Percentiles rank a stretch among this genome's conserved stretches.
These are phyloP conservation scores for Tetracentron sinense DNA, from an alignment of 164 flowering plant genomes.

Conservation along the genomic window DNA sequence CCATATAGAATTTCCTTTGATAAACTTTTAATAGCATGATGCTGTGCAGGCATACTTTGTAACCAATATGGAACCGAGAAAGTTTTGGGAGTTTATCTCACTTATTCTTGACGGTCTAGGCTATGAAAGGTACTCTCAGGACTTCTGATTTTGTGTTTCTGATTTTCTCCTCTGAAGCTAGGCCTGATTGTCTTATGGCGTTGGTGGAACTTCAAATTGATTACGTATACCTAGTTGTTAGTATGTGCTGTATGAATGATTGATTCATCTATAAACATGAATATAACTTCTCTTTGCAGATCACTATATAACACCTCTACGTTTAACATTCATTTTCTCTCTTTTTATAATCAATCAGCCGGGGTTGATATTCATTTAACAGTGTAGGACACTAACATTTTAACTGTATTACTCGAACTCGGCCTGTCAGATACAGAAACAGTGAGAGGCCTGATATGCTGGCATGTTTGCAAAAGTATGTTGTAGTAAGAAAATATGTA, in stretches of 20 bases:
- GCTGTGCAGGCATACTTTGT: constrained; percentile 78
- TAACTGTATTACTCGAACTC: background rate
- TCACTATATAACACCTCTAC: too few relatives aligned
- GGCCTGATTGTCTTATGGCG: background rate
- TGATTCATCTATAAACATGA: too few relatives aligned
- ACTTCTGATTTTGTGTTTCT: background rate
- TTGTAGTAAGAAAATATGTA: background rate
- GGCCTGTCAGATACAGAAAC: background rate
- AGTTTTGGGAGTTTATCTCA: constrained; percentile 94
- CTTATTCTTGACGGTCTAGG: constrained; percentile 93
- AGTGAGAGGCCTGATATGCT: background rate
- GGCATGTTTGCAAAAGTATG: background rate
- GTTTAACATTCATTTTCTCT: too few relatives aligned
- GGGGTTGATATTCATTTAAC: too few relatives aligned
- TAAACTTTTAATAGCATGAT: constrained; percentile 6
- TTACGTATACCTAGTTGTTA: too few relatives aligned
- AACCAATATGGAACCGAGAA: constrained; percentile 91
- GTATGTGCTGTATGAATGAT: too few relatives aligned
- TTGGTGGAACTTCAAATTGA: background rate
- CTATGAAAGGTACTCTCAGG: constrained; percentile 66
- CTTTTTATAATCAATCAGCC: background rate
- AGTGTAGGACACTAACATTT: background rate
- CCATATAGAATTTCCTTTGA: background rate
- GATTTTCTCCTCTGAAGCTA: background rate
- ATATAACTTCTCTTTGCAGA: too few relatives aligned